phyloP scores from a whole-genome alignment of 2,329 filamentous ascomycete genomes.

The Parastagonospora avenae region DNA sequence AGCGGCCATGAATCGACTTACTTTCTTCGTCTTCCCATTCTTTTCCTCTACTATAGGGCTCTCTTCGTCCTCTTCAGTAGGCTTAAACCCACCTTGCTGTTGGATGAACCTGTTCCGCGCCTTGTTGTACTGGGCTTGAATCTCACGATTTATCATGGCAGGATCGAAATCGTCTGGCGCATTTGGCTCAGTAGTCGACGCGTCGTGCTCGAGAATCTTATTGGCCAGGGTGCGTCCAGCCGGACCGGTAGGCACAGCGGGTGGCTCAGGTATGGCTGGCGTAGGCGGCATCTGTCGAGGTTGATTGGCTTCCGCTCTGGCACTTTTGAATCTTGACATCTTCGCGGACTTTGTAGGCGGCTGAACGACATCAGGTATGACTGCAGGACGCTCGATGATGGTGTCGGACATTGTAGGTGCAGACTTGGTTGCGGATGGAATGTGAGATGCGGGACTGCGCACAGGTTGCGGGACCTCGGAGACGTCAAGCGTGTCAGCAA shows the following conservation, averaged over 20 bases:
- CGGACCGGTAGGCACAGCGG: slow-evolving; percentile 47
- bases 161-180: slow-evolving; percentile 65
- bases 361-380: slow-evolving; percentile 13
- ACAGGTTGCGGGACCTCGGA: slow-evolving; percentile 52
- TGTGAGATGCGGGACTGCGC: slow-evolving; percentile 20
- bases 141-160: slow-evolving; percentile 73
- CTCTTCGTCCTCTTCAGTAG: slow-evolving; percentile 68
- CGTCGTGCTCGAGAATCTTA: slow-evolving; percentile 59
- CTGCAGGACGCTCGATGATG: slow-evolving; percentile 39
- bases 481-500: slow-evolving; percentile 75
- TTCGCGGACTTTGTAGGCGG: slow-evolving; percentile 36
- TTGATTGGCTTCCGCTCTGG: slow-evolving; percentile 27
- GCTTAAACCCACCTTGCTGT: slow-evolving; percentile 78
- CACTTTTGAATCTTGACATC: slow-evolving; percentile 50
- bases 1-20: slow-evolving; percentile 77
- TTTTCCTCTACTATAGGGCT: slow-evolving; percentile 70
- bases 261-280: slow-evolving; percentile 28
- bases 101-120: slow-evolving; percentile 83
- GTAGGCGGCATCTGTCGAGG: slow-evolving; percentile 21
- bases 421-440: slow-evolving; percentile 5
- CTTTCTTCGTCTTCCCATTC: slow-evolving; percentile 62
- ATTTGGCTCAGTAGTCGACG: slow-evolving; percentile 40
- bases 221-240: slow-evolving; percentile 62
- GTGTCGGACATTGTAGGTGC: slow-evolving; percentile 39
- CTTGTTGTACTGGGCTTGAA: slow-evolving; percentile 81